These are phyloP conservation scores for Coemansia sp. DNA, from an alignment of 192 early-diverging fungal species.

Conservation along the genomic window DNA sequence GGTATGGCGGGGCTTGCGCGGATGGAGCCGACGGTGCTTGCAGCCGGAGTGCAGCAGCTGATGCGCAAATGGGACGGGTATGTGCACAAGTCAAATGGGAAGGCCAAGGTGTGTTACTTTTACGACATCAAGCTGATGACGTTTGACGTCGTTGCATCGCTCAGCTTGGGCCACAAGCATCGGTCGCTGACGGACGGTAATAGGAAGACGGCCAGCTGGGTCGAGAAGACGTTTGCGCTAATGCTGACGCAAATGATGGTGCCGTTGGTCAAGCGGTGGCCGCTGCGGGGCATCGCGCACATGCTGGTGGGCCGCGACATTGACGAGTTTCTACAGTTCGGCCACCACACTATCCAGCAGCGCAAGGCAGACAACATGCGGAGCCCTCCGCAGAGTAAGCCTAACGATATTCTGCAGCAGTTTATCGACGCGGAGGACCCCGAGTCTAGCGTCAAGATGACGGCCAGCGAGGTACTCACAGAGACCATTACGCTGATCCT, in stretches of 20 bases:
- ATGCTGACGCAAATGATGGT: conserved; percentile 41
- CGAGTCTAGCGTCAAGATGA: conserved; percentile 28
- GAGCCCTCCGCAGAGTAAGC: not conserved
- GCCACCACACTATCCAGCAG: conserved; percentile 16
- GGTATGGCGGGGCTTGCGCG: conserved; percentile 18
- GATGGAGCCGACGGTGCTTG: conserved; percentile 44
- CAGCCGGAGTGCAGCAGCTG: conserved; percentile 28
- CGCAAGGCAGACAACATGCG: conserved; percentile 16
- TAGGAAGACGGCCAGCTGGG: conserved; percentile 20
- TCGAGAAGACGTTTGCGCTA: conserved; percentile 33
- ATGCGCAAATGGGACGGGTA: conserved; percentile 27
- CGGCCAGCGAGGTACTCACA: conserved; percentile 24
- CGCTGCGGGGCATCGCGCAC: conserved; percentile 6
- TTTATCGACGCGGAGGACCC: conserved; percentile 45
- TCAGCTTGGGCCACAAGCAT: conserved; percentile 32
- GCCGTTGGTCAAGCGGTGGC: conserved; percentile 26
- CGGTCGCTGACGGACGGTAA: conserved; percentile 28
- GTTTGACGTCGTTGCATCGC: conserved; percentile 40
- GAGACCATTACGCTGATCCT: conserved; percentile 42
- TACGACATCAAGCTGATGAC: conserved; percentile 30
- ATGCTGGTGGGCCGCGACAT: conserved; percentile 17
- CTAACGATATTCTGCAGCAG: conserved; percentile 34
- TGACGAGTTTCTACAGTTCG: conserved; percentile 27
- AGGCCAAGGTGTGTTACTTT: conserved; percentile 23
- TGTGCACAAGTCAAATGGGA: not conserved